phyloP scores from a whole-genome alignment of 495 filamentous ascomycete species.

The Cercophora newfieldiana region DNA sequence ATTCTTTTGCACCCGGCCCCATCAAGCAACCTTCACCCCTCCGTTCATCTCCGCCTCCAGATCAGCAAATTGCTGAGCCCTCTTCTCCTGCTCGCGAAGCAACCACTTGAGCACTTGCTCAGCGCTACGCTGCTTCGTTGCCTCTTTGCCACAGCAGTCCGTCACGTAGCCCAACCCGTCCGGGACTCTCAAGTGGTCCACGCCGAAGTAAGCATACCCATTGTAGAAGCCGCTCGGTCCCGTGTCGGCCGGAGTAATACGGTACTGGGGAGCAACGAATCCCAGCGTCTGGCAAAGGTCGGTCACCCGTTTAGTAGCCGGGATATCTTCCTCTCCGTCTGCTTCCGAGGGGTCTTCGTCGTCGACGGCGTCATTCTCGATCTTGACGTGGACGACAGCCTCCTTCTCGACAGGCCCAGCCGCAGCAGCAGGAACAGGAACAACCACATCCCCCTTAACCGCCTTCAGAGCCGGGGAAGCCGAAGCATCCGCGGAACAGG shows the following conservation, averaged over 20 bases:
- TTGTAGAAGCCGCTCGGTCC: constrained; percentile 18
- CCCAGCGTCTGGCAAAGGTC: constrained; percentile 27
- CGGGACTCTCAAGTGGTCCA: constrained; percentile 23
- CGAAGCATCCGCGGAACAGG: too few relatives aligned
- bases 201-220: constrained; percentile 25
- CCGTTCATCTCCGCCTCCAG: background rate
- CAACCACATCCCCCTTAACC: too few relatives aligned
- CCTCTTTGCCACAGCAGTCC: constrained; percentile 27
- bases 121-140: constrained; percentile 34
- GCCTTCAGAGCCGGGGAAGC: too few relatives aligned
- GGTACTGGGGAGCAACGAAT: constrained; percentile 23
- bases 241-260: background rate
- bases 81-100: background rate
- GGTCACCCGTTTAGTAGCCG: constrained; percentile 15
- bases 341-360: constrained; percentile 12
- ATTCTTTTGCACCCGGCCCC: too few relatives aligned
- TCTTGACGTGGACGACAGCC: too few relatives aligned
- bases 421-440: too few relatives aligned
- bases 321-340: too few relatives aligned
- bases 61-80: background rate
- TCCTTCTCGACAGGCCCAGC: too few relatives aligned
- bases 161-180: constrained; percentile 25
- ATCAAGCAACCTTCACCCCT: background rate
- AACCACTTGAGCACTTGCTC: constrained; percentile 28
- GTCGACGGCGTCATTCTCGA: background rate